Percentiles rank a stretch among this genome's conserved stretches.
phyloP scores from a whole-genome alignment of 2,329 filamentous ascomycete genomes.

The Aureobasidium sp. region DNA sequence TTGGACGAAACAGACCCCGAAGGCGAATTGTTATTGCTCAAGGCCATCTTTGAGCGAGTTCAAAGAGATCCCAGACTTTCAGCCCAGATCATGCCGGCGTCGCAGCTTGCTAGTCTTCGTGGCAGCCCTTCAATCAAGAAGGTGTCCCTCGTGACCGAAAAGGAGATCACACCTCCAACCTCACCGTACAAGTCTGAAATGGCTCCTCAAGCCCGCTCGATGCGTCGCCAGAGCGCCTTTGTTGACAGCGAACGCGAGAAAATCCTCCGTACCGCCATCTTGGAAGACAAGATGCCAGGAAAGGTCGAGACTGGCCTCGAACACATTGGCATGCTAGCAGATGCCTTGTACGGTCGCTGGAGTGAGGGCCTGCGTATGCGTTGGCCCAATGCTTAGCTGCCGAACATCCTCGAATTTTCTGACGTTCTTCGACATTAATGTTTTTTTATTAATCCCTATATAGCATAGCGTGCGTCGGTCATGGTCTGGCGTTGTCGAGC shows the following conservation, averaged over 20 bases:
- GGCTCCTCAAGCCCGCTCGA: constrained; percentile 65
- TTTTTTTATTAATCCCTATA: constrained; percentile 1
- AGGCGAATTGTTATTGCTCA: constrained; percentile 78
- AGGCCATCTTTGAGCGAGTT: constrained; percentile 66
- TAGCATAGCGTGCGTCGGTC: constrained; percentile 6
- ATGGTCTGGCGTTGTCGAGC: not conserved
- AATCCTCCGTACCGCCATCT: constrained; percentile 41
- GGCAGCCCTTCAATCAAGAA: constrained; percentile 18
- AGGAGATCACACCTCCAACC: constrained; percentile 12
- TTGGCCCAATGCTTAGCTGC: constrained; percentile 28
- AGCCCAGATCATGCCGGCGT: constrained; percentile 36
- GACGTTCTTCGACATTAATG: not conserved
- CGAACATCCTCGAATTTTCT: not conserved
- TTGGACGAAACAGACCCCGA: constrained; percentile 86
- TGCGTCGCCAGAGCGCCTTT: constrained; percentile 32
- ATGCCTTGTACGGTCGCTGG: constrained; percentile 89
- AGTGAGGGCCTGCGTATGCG: constrained; percentile 64
- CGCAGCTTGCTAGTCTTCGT: constrained; percentile 30
- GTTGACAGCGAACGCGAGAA: constrained; percentile 16
- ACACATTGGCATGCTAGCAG: constrained; percentile 79
- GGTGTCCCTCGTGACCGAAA: constrained; percentile 8
- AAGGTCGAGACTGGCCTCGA: constrained; percentile 70
- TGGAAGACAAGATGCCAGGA: constrained; percentile 51
- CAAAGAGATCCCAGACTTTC: constrained; percentile 61
- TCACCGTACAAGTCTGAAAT: constrained; percentile 52